These are phyloP conservation scores for Diutina rugosa DNA, from an alignment of 1,139 yeast species.

Conservation along the genomic window DNA sequence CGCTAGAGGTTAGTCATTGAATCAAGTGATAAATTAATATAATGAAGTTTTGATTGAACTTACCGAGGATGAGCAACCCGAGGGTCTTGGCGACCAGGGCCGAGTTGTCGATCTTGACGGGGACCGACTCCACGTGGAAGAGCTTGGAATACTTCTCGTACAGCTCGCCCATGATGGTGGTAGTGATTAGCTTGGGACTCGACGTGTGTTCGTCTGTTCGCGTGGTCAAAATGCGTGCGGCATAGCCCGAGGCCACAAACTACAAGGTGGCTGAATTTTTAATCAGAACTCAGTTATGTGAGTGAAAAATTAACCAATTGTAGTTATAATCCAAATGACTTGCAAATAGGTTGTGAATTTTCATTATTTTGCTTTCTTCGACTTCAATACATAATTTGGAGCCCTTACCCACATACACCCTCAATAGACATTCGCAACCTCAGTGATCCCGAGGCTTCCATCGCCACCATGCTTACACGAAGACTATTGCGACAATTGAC, in stretches of 20 bases:
- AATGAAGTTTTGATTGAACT: background rate
- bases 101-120: constrained; percentile 10
- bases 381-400: background rate
- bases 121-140: constrained; percentile 13
- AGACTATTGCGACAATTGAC: background rate
- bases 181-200: background rate
- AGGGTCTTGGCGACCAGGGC: background rate
- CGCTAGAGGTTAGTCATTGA: constrained; percentile 10
- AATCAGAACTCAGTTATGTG: too few species aligned
- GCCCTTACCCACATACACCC: background rate
- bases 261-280: too few species aligned
- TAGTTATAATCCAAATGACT: too few species aligned
- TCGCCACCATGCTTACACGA: background rate
- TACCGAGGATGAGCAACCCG: background rate
- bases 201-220: background rate
- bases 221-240: background rate
- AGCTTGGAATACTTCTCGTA: constrained; percentile 17
- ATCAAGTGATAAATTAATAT: too few species aligned
- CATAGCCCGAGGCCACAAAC: too few species aligned
- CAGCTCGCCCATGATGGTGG: constrained; percentile 11
- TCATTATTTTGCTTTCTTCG: too few species aligned
- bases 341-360: too few species aligned
- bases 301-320: too few species aligned
- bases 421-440: background rate
- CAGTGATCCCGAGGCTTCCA: background rate